Base-by-base conservation (phyloP, 805 yeast species). In the Lachancea thermotolerans region DNA sequence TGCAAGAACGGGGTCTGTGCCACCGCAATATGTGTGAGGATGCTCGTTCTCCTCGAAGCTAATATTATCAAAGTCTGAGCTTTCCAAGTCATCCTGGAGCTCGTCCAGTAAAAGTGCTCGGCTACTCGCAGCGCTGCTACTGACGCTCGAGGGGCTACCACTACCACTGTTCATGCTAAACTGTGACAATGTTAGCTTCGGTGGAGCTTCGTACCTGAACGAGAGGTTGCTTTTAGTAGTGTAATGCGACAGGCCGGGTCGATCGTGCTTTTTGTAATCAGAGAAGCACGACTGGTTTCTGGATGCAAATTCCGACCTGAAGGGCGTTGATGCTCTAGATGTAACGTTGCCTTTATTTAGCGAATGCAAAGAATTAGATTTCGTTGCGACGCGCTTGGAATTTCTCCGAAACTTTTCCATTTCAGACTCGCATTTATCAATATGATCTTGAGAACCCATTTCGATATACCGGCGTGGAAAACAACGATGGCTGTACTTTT, bases 381-480 rank as follows among this genome's bases (percentile, higher is more conserved):
- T 59, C 1, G 68, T 59, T 3, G 56, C 48, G 16, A 59, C 45
- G 36, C 61, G 60, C 45, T 67, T 70, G 39, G 70, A 64, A 49
- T 71, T 72, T 37, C 65, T 63, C 51, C 79, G 73, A 58, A 80
- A 79, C 53, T 71, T 65, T 47, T 69, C 66, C 69, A 79, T 58
- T 53, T 78, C 80, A 8, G 70, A 68, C 55, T 78, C 82, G 53
- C 83, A 74, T 37, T 46, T 39, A 3, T 43, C 36, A 18, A 58
- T 35, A 45, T 62, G 61, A 15, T 73, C 69, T 18, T 56, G 58
- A 9, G 68, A 63, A 52, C 73, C 81, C 99, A 91, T 91, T 55
- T 82, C 91, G 41, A 90, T 79, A 57, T 93, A 93, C 44, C 77
- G 79, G 53, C 78, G 85, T 2, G 95, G 95, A 49, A 61, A 70